Evolutionary conservation across 352 stramenopile species (phyloP).

Genomic region (Pythium myriotylum): DNA sequence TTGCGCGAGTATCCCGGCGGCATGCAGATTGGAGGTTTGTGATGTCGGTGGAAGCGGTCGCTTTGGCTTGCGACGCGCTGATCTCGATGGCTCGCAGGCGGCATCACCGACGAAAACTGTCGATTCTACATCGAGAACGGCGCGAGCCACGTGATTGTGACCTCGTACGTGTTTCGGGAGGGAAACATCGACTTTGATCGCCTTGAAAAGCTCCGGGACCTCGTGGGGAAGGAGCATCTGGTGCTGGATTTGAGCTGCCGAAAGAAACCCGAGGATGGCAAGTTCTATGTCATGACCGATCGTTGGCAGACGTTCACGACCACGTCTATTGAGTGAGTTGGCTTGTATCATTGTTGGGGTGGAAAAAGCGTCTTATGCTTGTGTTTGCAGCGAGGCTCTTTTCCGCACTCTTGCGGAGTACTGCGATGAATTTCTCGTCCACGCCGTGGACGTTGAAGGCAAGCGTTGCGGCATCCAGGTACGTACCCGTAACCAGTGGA

Average conservation of each 20-base stretch:
- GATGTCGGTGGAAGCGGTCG: too few relatives aligned
- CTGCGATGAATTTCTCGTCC: slow-evolving; percentile 98
- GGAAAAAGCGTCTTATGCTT: background rate
- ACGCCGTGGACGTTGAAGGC: slow-evolving; percentile 98
- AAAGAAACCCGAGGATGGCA: slow-evolving; percentile 79
- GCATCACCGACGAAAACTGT: slow-evolving; percentile 94
- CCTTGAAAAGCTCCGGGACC: slow-evolving; percentile 63
- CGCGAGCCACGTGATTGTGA: slow-evolving; percentile 99
- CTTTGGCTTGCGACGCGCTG: too few relatives aligned
- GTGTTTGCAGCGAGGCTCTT: slow-evolving; percentile 59
- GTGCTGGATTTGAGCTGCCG: slow-evolving; percentile 97
- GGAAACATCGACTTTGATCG: slow-evolving; percentile 89
- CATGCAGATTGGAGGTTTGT: slow-evolving; percentile 94
- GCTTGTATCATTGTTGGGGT: background rate
- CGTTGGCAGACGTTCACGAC: slow-evolving; percentile 97
- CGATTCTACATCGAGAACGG: slow-evolving; percentile 93
- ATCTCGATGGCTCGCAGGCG: slow-evolving; percentile 36
- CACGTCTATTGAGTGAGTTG: slow-evolving; percentile 82
- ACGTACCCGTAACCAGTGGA: background rate
- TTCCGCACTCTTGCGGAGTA: slow-evolving; percentile 90
- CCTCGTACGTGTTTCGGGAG: slow-evolving; percentile 95
- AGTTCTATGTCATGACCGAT: slow-evolving; percentile 96
- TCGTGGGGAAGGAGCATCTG: slow-evolving; percentile 81
- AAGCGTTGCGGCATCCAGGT: slow-evolving; percentile 94
- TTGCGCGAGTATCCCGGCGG: slow-evolving; percentile 89